Conservation (phyloP, 164 flowering plant species). For the Houttuynia cordata region DNA sequence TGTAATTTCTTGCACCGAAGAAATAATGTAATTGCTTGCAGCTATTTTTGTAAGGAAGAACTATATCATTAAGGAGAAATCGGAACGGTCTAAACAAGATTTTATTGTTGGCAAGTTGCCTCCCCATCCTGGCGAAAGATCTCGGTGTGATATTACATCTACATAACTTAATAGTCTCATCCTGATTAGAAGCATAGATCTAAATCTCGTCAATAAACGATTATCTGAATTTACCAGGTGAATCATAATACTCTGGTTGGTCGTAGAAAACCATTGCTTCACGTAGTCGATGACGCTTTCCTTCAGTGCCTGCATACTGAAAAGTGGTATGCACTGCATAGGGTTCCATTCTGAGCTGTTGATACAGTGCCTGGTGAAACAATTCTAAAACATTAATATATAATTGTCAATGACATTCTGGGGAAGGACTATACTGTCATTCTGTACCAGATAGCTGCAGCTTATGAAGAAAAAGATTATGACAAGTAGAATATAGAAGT, state of each 20-base stretch:
- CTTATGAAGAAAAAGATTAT: too few species aligned
- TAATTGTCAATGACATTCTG: neutral
- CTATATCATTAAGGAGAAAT: too few species aligned
- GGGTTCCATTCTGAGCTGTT: conserved; percentile 83
- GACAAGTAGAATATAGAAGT: too few species aligned
- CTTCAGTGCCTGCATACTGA: conserved; percentile 94
- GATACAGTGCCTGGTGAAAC: conserved; percentile 60
- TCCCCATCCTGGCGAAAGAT: too few species aligned
- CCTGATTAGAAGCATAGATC: too few species aligned
- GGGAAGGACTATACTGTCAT: neutral
- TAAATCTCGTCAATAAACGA: neutral
- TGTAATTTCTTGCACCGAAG: too few species aligned
- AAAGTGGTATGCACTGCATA: conserved; percentile 98
- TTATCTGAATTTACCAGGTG: conserved; percentile 40
- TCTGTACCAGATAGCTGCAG: neutral
- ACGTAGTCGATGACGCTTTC: conserved; percentile 89
- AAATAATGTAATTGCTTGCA: too few species aligned
- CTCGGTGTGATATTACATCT: too few species aligned
- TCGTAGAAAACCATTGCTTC: conserved; percentile 90
- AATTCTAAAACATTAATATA: conserved; percentile 1
- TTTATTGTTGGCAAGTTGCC: too few species aligned
- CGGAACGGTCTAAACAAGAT: too few species aligned
- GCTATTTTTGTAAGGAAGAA: too few species aligned
- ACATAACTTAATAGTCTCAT: too few species aligned
- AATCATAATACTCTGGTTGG: conserved; percentile 90